Conservation (phyloP, 192 early-diverging fungal species). For the Coemansia sp. region DNA sequence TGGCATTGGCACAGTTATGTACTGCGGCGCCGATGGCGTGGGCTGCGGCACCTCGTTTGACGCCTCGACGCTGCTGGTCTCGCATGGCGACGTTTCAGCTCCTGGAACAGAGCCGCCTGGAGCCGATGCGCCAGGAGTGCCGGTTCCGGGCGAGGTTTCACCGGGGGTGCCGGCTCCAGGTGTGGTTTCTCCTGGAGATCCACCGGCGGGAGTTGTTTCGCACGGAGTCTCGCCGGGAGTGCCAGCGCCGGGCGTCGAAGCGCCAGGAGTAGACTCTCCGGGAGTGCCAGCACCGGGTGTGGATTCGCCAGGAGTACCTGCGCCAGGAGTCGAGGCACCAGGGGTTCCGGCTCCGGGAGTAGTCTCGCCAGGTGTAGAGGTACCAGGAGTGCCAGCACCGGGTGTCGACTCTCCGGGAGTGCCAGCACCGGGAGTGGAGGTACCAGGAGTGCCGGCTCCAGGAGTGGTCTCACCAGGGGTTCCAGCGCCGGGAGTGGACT, state of each 20-base stretch:
- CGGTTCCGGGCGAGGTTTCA: conserved; percentile 10
- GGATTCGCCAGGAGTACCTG: conserved; percentile 8
- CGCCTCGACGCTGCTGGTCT: conserved; percentile 14
- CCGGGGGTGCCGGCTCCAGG: conserved; percentile 6
- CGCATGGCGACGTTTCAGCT: not conserved
- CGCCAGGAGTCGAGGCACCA: conserved; percentile 16
- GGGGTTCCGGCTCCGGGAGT: conserved; percentile 10
- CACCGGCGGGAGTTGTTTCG: conserved; percentile 7
- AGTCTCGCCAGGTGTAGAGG: not conserved
- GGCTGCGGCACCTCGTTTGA: conserved; percentile 13
- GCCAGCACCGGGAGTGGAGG: not conserved
- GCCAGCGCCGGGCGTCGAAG: not conserved
- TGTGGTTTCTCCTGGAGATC: conserved; percentile 7
- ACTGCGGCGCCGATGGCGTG: conserved; percentile 11
- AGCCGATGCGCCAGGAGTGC: not conserved
- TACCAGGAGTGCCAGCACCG: not conserved
- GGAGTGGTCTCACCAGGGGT: conserved; percentile 15
- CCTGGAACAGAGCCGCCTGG: conserved; percentile 3
- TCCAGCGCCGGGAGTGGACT: conserved; percentile 9
- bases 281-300: conserved; percentile 3
- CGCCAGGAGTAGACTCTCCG: conserved; percentile 3
- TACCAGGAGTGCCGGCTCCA: conserved; percentile 18
- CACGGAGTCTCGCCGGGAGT: conserved; percentile 1
- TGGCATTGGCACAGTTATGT: conserved; percentile 29
- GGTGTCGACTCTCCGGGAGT: not conserved